Evolutionary conservation across 2,329 filamentous ascomycete species (phyloP), one percentile per base, ranked within the genome.

Genomic region (Fusarium papillatum): DNA sequence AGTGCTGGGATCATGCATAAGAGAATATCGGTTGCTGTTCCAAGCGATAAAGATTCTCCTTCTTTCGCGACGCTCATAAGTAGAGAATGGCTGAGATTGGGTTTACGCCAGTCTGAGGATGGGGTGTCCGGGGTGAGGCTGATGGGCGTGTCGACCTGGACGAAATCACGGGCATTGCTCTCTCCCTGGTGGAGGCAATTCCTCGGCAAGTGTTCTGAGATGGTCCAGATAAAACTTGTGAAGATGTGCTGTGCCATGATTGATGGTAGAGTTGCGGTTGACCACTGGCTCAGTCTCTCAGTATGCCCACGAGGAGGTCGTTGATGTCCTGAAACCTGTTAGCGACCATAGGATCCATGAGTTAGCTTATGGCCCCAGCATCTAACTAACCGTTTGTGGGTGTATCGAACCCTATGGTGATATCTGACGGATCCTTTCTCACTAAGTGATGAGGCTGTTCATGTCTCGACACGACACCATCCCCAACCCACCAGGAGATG

Each of bases 1-100:
- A 65, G n/a, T 8, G 63, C 63, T 3, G 63, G 63, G 29, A 65
- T 31, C 34, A 65, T 7, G 11, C 63, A 65, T 8, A 65, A 31
- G 22, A 55, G 34, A 29, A 65, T 41, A 5, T 65, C 63, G 17
- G 19, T 48, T n/a, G 2, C 2, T 2, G 22, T 55, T 13, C 63
- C 63, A 7, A 65, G 63, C 4, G 34, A 46, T 14, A 7, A 4
- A 3, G 17, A n/a, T 24, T 55, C 63, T 2, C 13, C 8, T 13
- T 31, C 16, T 2, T 19, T 29, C 6, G 8, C 46, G 8, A 55
- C 10, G 7, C 17, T 29, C 4, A 46, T 19, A 8, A 65, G 43
- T 5, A 7, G 13, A 13, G 31, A 2, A n/a, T 65, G 63, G 9
- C 31, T 50, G 1, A 65, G 34, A 8, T 38, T 17, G 6, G 2